Percentiles rank a stretch among this genome's conserved stretches.
Conservation (phyloP, 139 green algal genomes). For the Tetradesmus lagerheimii region DNA sequence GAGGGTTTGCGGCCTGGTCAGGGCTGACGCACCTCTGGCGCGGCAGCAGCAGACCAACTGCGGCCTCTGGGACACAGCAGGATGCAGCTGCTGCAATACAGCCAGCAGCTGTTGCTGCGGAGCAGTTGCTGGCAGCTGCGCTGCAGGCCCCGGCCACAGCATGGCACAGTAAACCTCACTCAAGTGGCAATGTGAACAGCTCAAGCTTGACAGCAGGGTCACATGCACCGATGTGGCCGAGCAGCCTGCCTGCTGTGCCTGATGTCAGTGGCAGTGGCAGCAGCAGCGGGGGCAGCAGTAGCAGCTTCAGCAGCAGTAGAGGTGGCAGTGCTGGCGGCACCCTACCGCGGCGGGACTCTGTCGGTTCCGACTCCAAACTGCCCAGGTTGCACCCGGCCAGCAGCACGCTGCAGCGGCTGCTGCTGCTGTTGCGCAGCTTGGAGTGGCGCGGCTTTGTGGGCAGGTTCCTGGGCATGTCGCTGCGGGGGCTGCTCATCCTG, state of each 20-base stretch:
- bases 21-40: neutral
- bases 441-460: conserved; percentile 44
- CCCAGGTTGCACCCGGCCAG: neutral
- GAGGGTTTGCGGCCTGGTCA: neutral
- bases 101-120: neutral
- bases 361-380: conserved; percentile 41
- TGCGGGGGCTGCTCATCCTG: conserved; percentile 51
- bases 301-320: neutral
- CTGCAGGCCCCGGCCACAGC: neutral
- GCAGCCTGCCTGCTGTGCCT: neutral
- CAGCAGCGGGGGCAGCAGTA: neutral
- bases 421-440: conserved; percentile 35
- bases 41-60: neutral
- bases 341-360: conserved; percentile 6
- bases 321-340: neutral
- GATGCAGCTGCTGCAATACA: neutral
- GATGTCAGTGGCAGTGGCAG: neutral
- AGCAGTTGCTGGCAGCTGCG: neutral
- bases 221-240: neutral
- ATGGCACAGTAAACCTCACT: no score
- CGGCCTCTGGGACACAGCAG: neutral
- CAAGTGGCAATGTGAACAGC: neutral
- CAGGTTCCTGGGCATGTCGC: conserved; percentile 33
- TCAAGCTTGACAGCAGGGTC: neutral
- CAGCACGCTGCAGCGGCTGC: neutral